Base-by-base conservation (phyloP, 2,329 filamentous ascomycete genomes). In the Aspergillus uvarum region DNA sequence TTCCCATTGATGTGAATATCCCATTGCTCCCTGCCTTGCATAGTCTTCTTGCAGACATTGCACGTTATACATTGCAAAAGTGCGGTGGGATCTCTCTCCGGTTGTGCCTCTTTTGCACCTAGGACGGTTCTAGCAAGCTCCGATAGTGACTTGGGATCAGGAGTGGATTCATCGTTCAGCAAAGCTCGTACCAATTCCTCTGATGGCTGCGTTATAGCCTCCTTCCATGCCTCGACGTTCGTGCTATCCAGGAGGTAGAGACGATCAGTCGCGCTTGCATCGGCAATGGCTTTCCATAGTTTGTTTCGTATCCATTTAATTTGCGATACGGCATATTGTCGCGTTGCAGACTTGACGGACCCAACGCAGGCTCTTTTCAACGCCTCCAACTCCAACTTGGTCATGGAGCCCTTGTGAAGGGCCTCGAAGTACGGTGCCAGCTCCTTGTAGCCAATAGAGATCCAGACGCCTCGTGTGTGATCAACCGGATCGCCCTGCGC, bases 381-480 rank as follows among this genome's bases (percentile, higher is more conserved):
- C 19, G 79, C 79, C 21, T 83, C 80, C 1, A 90, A 75, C 4
- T 84, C 79, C 47, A 60, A 24, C 59, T 69, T 49, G 57, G 55
- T 69, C 55, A 47, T 64, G 52, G 29, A 68, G 62, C 56, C 67
- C 24, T 56, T 65, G 67, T 59, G 74, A 62, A 65, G 76, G 67
- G 84, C 83, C 2, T 77, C 68, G 24, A 93, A 78, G 69, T 92
- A 96, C 0, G 85, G 82, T 59, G 90, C 84, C 71, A 98, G 89
- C 71, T 99, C 92, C 73, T 96, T 97, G 77, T 92, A 97, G 1
- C 95, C 95, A 63, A 99, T 99, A 1, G 93, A 95, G 56, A 96
- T 90, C 92, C 94, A 99, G 48, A 99, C 96, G 0, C 95, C 96
- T 56, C 88, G 87, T 1, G 85, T 90, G 65, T 86, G 83, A 70